Conservation (phyloP, 2,329 filamentous ascomycete species). For the Ascochyta viciae-villosae region DNA sequence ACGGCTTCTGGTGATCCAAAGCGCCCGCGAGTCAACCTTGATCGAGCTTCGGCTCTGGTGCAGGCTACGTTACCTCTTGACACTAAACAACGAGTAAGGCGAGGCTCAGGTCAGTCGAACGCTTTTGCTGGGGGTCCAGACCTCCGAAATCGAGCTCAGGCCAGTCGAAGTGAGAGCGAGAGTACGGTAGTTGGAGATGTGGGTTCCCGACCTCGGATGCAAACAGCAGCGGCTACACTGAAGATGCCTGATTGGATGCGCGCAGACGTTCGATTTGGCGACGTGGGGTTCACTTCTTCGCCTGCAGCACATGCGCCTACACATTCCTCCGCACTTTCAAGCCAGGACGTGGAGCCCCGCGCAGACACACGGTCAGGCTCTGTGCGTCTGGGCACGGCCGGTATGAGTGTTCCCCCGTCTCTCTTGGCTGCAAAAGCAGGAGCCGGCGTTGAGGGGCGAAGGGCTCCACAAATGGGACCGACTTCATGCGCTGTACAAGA, state of each 20-base stretch:
- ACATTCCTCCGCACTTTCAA: background rate
- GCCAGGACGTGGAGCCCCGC: background rate
- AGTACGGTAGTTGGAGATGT: background rate
- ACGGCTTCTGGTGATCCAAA: constrained; percentile 3
- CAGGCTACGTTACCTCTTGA: constrained; percentile 4
- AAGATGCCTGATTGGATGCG: constrained; percentile 7
- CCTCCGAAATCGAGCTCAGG: background rate
- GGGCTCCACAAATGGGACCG: background rate
- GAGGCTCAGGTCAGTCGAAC: background rate
- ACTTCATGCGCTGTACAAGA: background rate
- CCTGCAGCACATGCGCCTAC: background rate
- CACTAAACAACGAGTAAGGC: background rate
- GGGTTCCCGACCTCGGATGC: background rate
- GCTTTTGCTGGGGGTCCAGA: background rate
- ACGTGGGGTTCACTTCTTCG: background rate
- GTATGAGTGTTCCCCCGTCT: background rate
- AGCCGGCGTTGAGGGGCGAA: background rate
- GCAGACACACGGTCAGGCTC: background rate
- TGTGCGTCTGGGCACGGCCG: background rate
- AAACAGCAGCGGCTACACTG: background rate
- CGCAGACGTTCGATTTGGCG: background rate
- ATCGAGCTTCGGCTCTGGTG: constrained; percentile 12
- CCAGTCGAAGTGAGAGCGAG: background rate
- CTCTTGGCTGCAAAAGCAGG: background rate
- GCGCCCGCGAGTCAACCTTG: constrained; percentile 21